Evolutionary conservation across 768 basidiomycete species (phyloP).

Genomic region (Mrakia blollopis): DNA sequence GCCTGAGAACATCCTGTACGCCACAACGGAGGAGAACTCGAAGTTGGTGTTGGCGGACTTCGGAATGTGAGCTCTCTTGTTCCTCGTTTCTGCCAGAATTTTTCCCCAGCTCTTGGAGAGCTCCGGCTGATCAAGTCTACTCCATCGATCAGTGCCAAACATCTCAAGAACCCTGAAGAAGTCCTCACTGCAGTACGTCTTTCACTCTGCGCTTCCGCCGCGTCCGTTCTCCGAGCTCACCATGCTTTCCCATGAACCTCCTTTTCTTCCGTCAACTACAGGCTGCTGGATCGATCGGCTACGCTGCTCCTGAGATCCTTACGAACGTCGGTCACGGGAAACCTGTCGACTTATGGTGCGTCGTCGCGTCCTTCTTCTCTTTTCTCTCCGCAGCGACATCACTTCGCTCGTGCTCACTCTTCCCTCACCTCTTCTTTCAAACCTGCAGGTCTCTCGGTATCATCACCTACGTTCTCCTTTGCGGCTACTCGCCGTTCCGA

Average conservation of each 20-base stretch:
- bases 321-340: slow-evolving; percentile 79
- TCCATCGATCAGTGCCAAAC: slow-evolving; percentile 54
- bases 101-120: too few relatives aligned
- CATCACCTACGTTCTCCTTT: slow-evolving; percentile 90
- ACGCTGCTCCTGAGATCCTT: slow-evolving; percentile 66
- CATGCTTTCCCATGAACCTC: too few relatives aligned
- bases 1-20: slow-evolving; percentile 92
- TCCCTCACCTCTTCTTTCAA: background rate
- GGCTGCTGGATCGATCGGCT: slow-evolving; percentile 53
- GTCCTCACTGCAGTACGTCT: slow-evolving; percentile 48
- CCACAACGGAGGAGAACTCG: slow-evolving; percentile 51
- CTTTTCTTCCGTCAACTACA: background rate
- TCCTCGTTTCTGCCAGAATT: too few relatives aligned
- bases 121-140: too few relatives aligned
- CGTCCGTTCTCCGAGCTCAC: background rate
- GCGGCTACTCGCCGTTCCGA: slow-evolving; percentile 93
- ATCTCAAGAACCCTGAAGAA: slow-evolving; percentile 66
- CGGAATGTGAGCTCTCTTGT: slow-evolving; percentile 55
- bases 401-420: background rate
- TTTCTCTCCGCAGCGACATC: background rate
- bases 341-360: slow-evolving; percentile 89
- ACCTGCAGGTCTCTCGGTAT: slow-evolving; percentile 47
- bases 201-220: background rate
- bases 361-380: slow-evolving; percentile 57
- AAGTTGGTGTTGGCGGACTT: slow-evolving; percentile 95